Conservation (phyloP, 768 basidiomycete species). For the Tulasnella sp. region DNA sequence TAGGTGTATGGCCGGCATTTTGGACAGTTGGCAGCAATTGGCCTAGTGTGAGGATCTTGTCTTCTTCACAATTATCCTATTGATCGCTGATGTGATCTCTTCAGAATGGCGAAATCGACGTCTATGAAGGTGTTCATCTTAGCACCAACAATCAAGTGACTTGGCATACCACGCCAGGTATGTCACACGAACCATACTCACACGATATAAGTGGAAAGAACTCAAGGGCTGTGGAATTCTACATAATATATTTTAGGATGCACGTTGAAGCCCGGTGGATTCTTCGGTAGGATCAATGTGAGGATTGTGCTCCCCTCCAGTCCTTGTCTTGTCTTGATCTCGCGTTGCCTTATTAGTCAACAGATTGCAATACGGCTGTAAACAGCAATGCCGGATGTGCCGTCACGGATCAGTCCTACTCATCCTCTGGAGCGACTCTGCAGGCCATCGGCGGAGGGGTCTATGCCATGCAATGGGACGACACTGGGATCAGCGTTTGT, state of each 20-base stretch:
- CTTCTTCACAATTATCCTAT: neutral
- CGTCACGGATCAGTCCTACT: constrained; percentile 22
- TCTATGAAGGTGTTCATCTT: constrained; percentile 19
- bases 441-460: constrained; percentile 28
- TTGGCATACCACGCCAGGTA: constrained; percentile 16
- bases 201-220: neutral
- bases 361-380: constrained; percentile 18
- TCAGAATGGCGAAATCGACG: constrained; percentile 18
- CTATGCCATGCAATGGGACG: constrained; percentile 28
- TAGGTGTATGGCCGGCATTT: constrained; percentile 18
- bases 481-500: constrained; percentile 17
- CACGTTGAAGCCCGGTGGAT: constrained; percentile 12
- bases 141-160: constrained; percentile 18
- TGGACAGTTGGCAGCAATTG: constrained; percentile 12
- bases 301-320: neutral
- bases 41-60: constrained; percentile 8
- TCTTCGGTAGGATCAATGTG: constrained; percentile 14
- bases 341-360: constrained; percentile 9
- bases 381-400: constrained; percentile 24
- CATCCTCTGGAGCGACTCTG: constrained; percentile 26
- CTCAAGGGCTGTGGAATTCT: neutral
- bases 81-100: neutral
- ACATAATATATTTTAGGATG: constrained; percentile 10
- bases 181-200: neutral
- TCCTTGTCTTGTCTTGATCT: neutral